phyloP scores from a whole-genome alignment of 2,329 filamentous ascomycete species.

The Penicillium sp. region DNA sequence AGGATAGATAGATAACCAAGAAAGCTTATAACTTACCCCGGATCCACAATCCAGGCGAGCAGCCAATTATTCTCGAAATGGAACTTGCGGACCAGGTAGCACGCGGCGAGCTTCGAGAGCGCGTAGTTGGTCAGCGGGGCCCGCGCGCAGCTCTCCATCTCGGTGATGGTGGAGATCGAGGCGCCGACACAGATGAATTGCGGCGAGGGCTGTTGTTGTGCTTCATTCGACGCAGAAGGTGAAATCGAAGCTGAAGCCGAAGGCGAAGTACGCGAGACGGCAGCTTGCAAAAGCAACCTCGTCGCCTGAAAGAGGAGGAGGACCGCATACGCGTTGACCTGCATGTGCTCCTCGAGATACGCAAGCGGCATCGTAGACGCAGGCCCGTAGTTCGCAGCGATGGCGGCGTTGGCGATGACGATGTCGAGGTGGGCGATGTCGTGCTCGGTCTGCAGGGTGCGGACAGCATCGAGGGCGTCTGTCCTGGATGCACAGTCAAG shows the following conservation, averaged over 20 bases:
- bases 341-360: background rate
- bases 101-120: background rate
- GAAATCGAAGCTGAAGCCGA: too few species aligned
- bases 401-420: conserved; percentile 7
- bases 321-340: background rate
- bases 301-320: conserved; percentile 10
- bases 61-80: conserved; percentile 13
- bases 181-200: conserved; percentile 3
- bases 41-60: background rate
- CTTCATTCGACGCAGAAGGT: too few species aligned
- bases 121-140: background rate
- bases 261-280: background rate
- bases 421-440: background rate
- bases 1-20: too few species aligned
- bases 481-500: background rate
- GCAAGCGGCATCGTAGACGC: conserved; percentile 1
- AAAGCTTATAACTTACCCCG: background rate
- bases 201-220: background rate
- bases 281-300: background rate
- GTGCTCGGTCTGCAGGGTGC: background rate
- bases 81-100: conserved; percentile 2
- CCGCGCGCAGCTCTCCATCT: conserved; percentile 4
- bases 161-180: conserved; percentile 5
- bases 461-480: background rate
- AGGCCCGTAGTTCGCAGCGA: conserved; percentile 4